Base-by-base conservation (phyloP, 176 grass and related monocot species). In the Otatea glauca region DNA sequence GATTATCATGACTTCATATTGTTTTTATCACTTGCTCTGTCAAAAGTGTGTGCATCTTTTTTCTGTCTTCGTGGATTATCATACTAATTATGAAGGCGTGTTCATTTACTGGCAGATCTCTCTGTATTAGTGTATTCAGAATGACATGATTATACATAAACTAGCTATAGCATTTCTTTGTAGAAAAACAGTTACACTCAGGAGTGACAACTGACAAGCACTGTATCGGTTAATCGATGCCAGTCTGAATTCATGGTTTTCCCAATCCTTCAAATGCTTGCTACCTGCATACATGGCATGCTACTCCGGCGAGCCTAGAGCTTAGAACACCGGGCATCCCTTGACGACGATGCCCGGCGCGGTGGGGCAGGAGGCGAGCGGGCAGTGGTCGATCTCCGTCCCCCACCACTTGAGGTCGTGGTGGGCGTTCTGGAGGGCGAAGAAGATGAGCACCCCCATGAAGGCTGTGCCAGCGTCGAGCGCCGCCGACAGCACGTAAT, bases 381-480 rank as follows among this genome's bases (percentile, higher is more conserved):
- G 96, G 70, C 96, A 98, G 77, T 98, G 96, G 65, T 98, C 96
- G 44, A 98, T 88, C 77, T 92, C 88, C 0, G 96, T 91, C 10
- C 96, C 96, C 96, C 96, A 95, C 96, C 96, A 98, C 55, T 90
- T 88, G 82, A 98, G 77, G 37, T 94, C 92, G 18, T 84, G 89
- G 79, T 92, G 83, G 23, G 86, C 85, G 69, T 95, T 98, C 87
- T 98, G 96, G 18, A 98, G 92, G 61, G 93, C 89, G 48, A 98
- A 95, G 91, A 98, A 98, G 65, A 98, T 90, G 65, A 98, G 91
- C 80, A 98, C 96, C 5, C 93, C 96, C 96, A 98, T 98, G 89
- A 92, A 98, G 3, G 96, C 96, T 0, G 96, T 98, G 38, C 96
- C 96, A 2, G 96, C 96, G 73, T 98, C 96, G 65, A 98, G 90